These are phyloP conservation scores for Kurtzmaniella natalensis DNA, from an alignment of 1,139 yeast species.

Conservation along the genomic window DNA sequence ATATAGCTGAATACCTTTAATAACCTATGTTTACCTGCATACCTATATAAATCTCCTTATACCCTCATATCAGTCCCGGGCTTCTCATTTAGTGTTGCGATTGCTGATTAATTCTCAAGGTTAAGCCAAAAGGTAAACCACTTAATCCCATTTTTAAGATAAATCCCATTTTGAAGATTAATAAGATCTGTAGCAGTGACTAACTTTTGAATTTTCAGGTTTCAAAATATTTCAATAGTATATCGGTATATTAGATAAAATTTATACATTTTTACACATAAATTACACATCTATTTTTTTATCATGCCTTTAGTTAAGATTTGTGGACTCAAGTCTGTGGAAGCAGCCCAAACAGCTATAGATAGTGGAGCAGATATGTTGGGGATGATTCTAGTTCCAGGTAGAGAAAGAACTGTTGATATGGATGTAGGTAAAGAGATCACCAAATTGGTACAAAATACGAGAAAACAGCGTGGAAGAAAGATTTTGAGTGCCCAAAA, in stretches of 20 bases:
- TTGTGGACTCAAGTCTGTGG: conserved; percentile 71
- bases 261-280: too few relatives aligned
- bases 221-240: too few relatives aligned
- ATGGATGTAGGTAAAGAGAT: conserved; percentile 51
- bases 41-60: too few relatives aligned
- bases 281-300: neutral
- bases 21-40: too few relatives aligned
- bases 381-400: conserved; percentile 87
- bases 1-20: too few relatives aligned
- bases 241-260: neutral
- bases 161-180: neutral
- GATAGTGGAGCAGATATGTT: conserved; percentile 68
- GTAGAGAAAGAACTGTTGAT: conserved; percentile 66
- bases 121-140: too few relatives aligned
- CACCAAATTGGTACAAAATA: conserved; percentile 27
- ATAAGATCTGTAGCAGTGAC: neutral
- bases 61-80: too few relatives aligned
- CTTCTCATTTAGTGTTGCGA: too few relatives aligned
- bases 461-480: conserved; percentile 15
- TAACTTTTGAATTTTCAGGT: too few relatives aligned
- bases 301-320: conserved; percentile 54
- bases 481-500: conserved; percentile 18
- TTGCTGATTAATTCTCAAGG: too few relatives aligned
- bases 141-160: too few relatives aligned
- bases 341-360: conserved; percentile 68